These are phyloP conservation scores for Candida insectorum DNA, from an alignment of 805 yeast genomes.

Conservation along the genomic window DNA sequence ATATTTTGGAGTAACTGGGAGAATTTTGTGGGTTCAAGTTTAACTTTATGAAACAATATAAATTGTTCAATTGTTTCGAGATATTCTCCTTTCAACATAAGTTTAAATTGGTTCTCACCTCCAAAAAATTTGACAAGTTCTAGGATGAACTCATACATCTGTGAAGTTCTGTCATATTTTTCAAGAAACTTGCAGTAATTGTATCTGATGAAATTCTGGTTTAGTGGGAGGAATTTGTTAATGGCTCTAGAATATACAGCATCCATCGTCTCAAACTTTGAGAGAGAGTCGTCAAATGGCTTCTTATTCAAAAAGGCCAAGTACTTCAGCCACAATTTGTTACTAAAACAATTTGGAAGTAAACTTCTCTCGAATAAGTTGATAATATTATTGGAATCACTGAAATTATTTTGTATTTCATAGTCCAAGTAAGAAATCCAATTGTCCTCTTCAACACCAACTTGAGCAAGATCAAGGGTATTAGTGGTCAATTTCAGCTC, in stretches of 20 bases:
- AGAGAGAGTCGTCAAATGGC: slow-evolving; percentile 10
- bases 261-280: slow-evolving; percentile 19
- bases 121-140: slow-evolving; percentile 22
- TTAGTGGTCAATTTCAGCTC: slow-evolving; percentile 63
- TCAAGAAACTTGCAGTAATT: slow-evolving; percentile 23
- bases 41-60: slow-evolving; percentile 4
- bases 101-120: slow-evolving; percentile 12
- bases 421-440: slow-evolving; percentile 67
- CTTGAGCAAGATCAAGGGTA: slow-evolving; percentile 46
- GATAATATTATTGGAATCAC: slow-evolving; percentile 24
- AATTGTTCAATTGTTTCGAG: slow-evolving; percentile 9
- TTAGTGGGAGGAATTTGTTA: slow-evolving; percentile 33
- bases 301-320: slow-evolving; percentile 45
- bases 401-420: slow-evolving; percentile 31
- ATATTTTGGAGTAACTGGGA: slow-evolving; percentile 4
- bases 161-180: slow-evolving; percentile 14
- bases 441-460: slow-evolving; percentile 32
- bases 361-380: slow-evolving; percentile 70
- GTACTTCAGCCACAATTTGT: slow-evolving; percentile 68
- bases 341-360: slow-evolving; percentile 59
- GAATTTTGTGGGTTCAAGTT: background rate
- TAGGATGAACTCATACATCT: slow-evolving; percentile 24
- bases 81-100: slow-evolving; percentile 14
- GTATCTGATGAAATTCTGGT: slow-evolving; percentile 20
- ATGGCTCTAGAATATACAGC: slow-evolving; percentile 52